Evolutionary conservation across 1,139 yeast genomes (phyloP).

Genomic region (Lodderomyces elongisporus): DNA sequence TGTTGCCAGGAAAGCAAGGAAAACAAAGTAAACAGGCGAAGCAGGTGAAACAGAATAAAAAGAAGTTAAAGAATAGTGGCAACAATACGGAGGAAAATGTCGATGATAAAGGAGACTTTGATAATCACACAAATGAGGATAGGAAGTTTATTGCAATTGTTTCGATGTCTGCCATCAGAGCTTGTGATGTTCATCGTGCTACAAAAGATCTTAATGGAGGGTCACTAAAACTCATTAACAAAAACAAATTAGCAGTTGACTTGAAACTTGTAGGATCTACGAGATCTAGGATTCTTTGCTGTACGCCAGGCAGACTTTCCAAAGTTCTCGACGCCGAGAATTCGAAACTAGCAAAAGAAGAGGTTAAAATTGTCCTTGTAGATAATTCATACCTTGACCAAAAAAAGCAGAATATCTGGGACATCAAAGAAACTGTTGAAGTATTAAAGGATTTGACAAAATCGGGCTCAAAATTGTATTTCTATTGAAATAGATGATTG

Average conservation of each 20-base stretch:
- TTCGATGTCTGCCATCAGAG: slow-evolving; percentile 67
- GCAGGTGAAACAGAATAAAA: slow-evolving; percentile 18
- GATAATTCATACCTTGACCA: slow-evolving; percentile 62
- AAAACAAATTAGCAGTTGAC: slow-evolving; percentile 60
- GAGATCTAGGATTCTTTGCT: slow-evolving; percentile 50
- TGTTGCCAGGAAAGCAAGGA: slow-evolving; percentile 29
- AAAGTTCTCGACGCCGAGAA: slow-evolving; percentile 43
- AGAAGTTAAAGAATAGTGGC: slow-evolving; percentile 17
- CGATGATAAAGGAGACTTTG: slow-evolving; percentile 8
- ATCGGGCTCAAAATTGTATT: slow-evolving; percentile 44
- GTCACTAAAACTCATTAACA: slow-evolving; percentile 60
- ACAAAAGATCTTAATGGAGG: slow-evolving; percentile 51
- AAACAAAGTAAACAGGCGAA: slow-evolving; percentile 14
- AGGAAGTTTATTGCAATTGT: slow-evolving; percentile 52
- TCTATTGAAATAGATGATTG: slow-evolving; percentile 28
- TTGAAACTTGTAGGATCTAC: slow-evolving; percentile 47
- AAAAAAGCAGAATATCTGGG: slow-evolving; percentile 63
- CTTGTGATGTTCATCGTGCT: slow-evolving; percentile 67
- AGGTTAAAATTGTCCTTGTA: slow-evolving; percentile 53
- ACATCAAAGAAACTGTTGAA: slow-evolving; percentile 42
- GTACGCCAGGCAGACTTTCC: slow-evolving; percentile 61
- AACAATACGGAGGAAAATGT: slow-evolving; percentile 12
- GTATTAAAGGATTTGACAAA: slow-evolving; percentile 38
- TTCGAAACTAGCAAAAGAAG: slow-evolving; percentile 37
- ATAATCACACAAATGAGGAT: slow-evolving; percentile 20